A percentile compares a stretch with the other conserved stretches of the same genome.
These are phyloP conservation scores for Dictyostelium purpureum DNA, from an alignment of 78 protist species.

Conservation along the genomic window DNA sequence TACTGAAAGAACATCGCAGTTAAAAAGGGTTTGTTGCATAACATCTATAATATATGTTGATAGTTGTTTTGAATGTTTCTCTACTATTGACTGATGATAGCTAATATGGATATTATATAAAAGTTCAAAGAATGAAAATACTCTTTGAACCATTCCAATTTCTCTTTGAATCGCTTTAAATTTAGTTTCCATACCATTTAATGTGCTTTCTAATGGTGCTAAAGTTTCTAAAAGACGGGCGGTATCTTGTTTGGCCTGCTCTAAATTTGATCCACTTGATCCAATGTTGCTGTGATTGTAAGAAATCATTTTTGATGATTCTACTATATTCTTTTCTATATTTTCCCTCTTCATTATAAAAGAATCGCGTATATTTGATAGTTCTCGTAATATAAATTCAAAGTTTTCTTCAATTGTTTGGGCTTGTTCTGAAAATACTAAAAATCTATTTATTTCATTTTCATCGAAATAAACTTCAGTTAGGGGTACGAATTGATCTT, in stretches of 20 bases:
- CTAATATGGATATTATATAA: conserved; percentile 15
- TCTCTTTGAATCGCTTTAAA: conserved; percentile 26
- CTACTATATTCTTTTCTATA: conserved; percentile 10
- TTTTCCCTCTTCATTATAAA: conserved; percentile 1
- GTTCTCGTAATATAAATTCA: conserved; percentile 14
- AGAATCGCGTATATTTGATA: not conserved
- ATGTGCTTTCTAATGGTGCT: conserved; percentile 55
- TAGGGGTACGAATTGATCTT: conserved; percentile 11
- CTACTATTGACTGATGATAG: conserved; percentile 11
- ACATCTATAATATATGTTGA: conserved; percentile 34
- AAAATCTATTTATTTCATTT: conserved; percentile 10
- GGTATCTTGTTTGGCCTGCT: not conserved
- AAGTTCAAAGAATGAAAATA: conserved; percentile 12
- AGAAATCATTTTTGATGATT: not conserved
- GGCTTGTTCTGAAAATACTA: not conserved
- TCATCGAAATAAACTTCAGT: conserved; percentile 51
- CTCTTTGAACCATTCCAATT: not conserved
- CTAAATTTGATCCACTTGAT: not conserved
- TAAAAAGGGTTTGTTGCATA: conserved; percentile 20
- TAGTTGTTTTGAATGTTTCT: conserved; percentile 30
- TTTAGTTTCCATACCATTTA: not conserved
- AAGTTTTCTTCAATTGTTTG: conserved; percentile 18
- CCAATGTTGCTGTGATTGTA: not conserved
- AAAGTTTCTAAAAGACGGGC: conserved; percentile 18
- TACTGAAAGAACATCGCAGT: conserved; percentile 25